Base-by-base conservation (phyloP, 1,139 yeast species). In the Debaryomycetaceae sp. region DNA sequence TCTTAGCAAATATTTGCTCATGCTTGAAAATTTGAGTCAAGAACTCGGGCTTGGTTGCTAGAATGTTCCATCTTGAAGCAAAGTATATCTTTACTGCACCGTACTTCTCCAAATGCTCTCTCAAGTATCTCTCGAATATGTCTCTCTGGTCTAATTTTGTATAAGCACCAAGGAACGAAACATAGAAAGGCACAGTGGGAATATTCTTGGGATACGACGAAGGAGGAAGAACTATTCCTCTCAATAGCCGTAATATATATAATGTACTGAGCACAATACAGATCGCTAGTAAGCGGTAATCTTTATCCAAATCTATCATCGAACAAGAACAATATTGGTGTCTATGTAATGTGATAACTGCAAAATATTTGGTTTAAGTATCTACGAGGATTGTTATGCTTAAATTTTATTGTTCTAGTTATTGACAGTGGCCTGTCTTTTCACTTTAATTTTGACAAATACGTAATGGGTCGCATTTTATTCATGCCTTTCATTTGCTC, bases 141-240 rank as follows among this genome's bases (percentile, higher is more conserved):
- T 78, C 69, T 31, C 64, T 58, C 51, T 81, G 86, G 53, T 81
- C 86, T 49, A 76, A 57, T 2, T 57, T 55, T 1, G 76, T 69
- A 35, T 71, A 62, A 0, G 72, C 51, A 0, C 84, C 76, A 30
- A 81, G 53, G 50, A 81, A 79, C 0, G 80, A 67, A 4, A 80
- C 85, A 56, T 79, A 81, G 48, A 81, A 79, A 2, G 87, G 86
- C 24, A 81, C 70, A 0, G 85, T 80, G 3, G 87, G 86, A 34
- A 81, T 79, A 46, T 72, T 70, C 27, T 40, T 53, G 2, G 74
- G 74, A 45, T 67, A 68, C 38, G 58, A 57, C 6, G 47, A 43
- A 6, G 74, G 74, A 6, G 73, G 73, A 5, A 62, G 34, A 0
- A 65, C 51, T 17, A 65, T 53, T 6, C 46, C 44, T 14, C 51